A percentile compares a stretch with the other conserved stretches of the same genome.
phyloP scores from a whole-genome alignment of 1,284 basidiomycete genomes.

The Ustilago curta region DNA sequence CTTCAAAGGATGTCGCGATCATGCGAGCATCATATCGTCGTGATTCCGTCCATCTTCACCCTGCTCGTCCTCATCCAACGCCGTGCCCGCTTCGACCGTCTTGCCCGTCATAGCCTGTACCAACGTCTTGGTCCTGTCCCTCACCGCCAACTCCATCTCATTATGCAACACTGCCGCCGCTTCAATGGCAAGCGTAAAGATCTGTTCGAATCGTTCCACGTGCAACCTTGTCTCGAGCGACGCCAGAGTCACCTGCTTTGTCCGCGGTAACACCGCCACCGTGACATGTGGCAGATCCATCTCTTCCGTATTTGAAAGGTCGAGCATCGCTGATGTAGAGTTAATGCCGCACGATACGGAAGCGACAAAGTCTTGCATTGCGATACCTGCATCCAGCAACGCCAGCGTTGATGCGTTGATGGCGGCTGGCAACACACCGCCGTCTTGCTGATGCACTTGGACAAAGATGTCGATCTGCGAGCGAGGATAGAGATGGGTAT shows the following conservation, averaged over 20 bases:
- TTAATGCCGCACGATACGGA: conserved; percentile 74
- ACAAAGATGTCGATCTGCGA: conserved; percentile 93
- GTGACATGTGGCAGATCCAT: conserved; percentile 87
- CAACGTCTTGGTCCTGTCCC: conserved; percentile 77
- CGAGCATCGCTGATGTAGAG: conserved; percentile 78
- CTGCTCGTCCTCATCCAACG: conserved; percentile 6
- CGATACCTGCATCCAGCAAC: conserved; percentile 88
- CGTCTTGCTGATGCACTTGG: conserved; percentile 92
- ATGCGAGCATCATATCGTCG: conserved; percentile 33
- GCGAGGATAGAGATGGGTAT: conserved; percentile 89
- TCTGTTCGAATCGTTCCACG: conserved; percentile 89
- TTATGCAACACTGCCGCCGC: conserved; percentile 81
- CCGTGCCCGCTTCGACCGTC: conserved; percentile 22
- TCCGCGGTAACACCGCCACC: conserved; percentile 85
- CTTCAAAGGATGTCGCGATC: conserved; percentile 1
- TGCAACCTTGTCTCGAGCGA: conserved; percentile 94
- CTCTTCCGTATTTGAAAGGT: conserved; percentile 89
- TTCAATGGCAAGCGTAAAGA: conserved; percentile 82
- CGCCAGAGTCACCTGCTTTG: conserved; percentile 84
- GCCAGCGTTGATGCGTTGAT: conserved; percentile 96
- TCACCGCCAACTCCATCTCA: conserved; percentile 85
- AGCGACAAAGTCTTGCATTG: conserved; percentile 88
- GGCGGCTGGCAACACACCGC: conserved; percentile 86
- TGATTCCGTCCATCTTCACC: conserved; percentile 12
- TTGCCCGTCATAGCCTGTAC: conserved; percentile 69